Evolutionary conservation across 192 early-diverging fungal genomes (phyloP), one percentile per base, ranked within the genome.

Genomic region (Entomortierella chlamydospora): DNA sequence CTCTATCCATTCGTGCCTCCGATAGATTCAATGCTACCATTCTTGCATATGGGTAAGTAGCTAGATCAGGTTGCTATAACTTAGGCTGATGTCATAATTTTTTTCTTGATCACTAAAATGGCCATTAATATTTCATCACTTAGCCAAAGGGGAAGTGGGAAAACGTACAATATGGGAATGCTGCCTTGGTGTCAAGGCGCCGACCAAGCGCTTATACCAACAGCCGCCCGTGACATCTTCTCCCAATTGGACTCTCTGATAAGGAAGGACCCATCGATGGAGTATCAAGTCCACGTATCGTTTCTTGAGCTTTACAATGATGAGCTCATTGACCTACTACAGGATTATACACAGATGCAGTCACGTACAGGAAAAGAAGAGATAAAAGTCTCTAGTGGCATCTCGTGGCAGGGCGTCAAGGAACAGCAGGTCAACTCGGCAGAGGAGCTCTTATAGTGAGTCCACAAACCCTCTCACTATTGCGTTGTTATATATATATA

Each of bases 231-330:
- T 41, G 83, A 81, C 60, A 82, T 95, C 47, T 95, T 91, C 52
- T 33, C 57, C 31, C 42, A 56, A 6, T 49, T 89, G 45, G 45
- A 85, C 31, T 57, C 50, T 15, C 80, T 56, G 50, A 80, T 69
- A 63, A 68, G 56, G 45, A 68, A 86, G 41, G 68, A 84, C 20
- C 63, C 83, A 18, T 49, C 63, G 7, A 77, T 77, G 56, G 64
- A 81, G 43, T 87, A 83, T 39, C 85, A 89, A 64, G 82, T 89
- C 33, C 82, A 64, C 33, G 93, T 97, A 8, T 95, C 96, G 9
- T 98, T 97, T 80, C 63, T 99, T 42, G 97, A 99, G 81, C 81
- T 97, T n/a, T 96, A 99, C 83, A 98, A 99, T 83, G 97, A 99
- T 70, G 96, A 98, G 56, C 83, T 98, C 41, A 92, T 94, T 22